Percentiles rank a stretch among this genome's conserved stretches.
These are phyloP conservation scores for Pleurotus sapidus DNA, from an alignment of 768 basidiomycete genomes.

Conservation along the genomic window DNA sequence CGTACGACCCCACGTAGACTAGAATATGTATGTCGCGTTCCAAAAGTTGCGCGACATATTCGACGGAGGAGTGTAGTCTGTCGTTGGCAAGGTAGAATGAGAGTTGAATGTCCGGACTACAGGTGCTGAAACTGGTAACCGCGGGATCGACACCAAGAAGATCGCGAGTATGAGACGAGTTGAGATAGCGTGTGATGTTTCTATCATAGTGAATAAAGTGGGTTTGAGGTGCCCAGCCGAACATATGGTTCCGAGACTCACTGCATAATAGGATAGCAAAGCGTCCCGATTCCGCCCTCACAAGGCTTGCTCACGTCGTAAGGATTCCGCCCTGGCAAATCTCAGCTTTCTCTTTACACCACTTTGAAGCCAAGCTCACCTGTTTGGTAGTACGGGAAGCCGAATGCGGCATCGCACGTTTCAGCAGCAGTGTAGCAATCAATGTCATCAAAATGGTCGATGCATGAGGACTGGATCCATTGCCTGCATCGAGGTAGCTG, in stretches of 20 bases:
- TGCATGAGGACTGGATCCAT: slow-evolving; percentile 51
- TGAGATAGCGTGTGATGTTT: slow-evolving; percentile 58
- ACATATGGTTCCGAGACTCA: not conserved
- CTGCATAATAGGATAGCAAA: slow-evolving; percentile 57
- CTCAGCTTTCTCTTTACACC: too few relatives aligned
- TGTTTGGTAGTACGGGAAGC: slow-evolving; percentile 34
- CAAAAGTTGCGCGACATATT: slow-evolving; percentile 34
- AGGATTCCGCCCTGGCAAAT: slow-evolving; percentile 40
- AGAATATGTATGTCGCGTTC: slow-evolving; percentile 52
- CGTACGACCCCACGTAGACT: slow-evolving; percentile 53
- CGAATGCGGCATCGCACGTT: slow-evolving; percentile 60
- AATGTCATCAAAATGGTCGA: slow-evolving; percentile 62
- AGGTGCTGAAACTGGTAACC: slow-evolving; percentile 30
- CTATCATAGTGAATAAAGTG: slow-evolving; percentile 25
- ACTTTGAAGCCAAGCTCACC: slow-evolving; percentile 21
- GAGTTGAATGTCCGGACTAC: slow-evolving; percentile 32
- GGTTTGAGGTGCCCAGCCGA: not conserved
- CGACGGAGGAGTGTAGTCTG: slow-evolving; percentile 37
- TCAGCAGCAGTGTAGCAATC: slow-evolving; percentile 57
- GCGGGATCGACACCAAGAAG: slow-evolving; percentile 62
- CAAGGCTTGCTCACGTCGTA: slow-evolving; percentile 71
- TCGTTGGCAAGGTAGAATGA: slow-evolving; percentile 51
- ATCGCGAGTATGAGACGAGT: slow-evolving; percentile 48
- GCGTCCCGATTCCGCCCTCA: slow-evolving; percentile 38
- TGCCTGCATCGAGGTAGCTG: slow-evolving; percentile 65